Evolutionary conservation across 116 monocot genomes (phyloP).

Genomic region (Phalaenopsis hybrid): DNA sequence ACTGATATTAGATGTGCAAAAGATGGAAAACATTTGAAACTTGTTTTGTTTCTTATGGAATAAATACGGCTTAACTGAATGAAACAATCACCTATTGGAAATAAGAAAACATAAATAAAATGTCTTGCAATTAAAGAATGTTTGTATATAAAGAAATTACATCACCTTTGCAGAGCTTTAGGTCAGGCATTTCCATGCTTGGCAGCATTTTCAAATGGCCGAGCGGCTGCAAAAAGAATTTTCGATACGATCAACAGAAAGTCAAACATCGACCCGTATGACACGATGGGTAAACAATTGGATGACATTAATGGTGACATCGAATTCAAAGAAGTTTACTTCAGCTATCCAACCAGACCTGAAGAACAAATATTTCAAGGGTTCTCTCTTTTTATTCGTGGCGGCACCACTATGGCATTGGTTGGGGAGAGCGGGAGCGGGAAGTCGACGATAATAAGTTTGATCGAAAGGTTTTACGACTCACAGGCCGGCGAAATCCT

Average conservation of each 20-base stretch:
- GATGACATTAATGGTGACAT: slow-evolving; percentile 7
- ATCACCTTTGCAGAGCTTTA: slow-evolving; percentile 3
- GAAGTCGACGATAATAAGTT: slow-evolving; percentile 20
- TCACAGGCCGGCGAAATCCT: slow-evolving; percentile 31
- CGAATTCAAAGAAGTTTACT: slow-evolving; percentile 10
- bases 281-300: background rate
- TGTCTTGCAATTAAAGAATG: too few species aligned
- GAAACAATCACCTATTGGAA: background rate
- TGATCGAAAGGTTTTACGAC: slow-evolving; percentile 46
- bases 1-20: too few species aligned
- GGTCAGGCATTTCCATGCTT: slow-evolving; percentile 11
- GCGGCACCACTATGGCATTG: slow-evolving; percentile 18
- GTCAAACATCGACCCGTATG: slow-evolving; percentile 4
- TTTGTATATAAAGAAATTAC: too few species aligned
- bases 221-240: background rate
- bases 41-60: background rate
- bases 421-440: slow-evolving; percentile 24
- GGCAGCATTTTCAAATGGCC: slow-evolving; percentile 2
- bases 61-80: background rate
- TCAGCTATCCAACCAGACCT: slow-evolving; percentile 11
- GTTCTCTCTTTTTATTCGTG: slow-evolving; percentile 6
- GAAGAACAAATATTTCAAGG: slow-evolving; percentile 3
- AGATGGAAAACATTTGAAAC: background rate
- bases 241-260: slow-evolving; percentile 7
- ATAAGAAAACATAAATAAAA: background rate